Percentiles rank a stretch among this genome's conserved stretches.
Evolutionary conservation across 176 grass and related monocot genomes (phyloP).

Genomic region (Carex littledalei): DNA sequence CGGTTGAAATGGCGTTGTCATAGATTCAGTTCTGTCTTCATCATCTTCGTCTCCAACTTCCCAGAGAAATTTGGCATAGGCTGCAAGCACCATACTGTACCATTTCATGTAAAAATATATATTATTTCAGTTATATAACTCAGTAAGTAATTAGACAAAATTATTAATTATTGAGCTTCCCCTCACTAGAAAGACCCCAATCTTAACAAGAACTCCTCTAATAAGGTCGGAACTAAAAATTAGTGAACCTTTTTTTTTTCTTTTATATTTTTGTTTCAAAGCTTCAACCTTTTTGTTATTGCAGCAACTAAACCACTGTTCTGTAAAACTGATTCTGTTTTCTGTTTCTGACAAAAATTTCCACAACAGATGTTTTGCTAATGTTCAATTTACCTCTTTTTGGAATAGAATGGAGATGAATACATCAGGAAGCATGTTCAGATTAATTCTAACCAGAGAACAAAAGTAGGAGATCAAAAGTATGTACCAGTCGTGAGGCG

Average conservation of each 20-base stretch:
- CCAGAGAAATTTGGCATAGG: slow-evolving; percentile 81
- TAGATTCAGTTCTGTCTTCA: not conserved
- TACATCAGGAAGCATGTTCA: not conserved
- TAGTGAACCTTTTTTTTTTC: not conserved
- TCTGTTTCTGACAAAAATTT: not conserved
- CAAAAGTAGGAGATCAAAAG: not conserved
- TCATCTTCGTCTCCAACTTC: slow-evolving; percentile 49
- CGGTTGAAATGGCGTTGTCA: not conserved
- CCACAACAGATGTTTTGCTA: not conserved
- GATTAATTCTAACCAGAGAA: not conserved
- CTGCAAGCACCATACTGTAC: slow-evolving; percentile 69
- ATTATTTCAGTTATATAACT: not conserved
- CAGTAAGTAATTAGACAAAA: not conserved
- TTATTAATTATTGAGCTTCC: not conserved
- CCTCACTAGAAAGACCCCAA: not conserved
- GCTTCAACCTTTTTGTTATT: not conserved
- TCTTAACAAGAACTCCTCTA: not conserved
- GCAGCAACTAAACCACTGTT: not conserved
- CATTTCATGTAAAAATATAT: not conserved
- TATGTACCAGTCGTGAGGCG: slow-evolving; percentile 67
- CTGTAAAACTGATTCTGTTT: not conserved
- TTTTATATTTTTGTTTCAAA: not conserved
- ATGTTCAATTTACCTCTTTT: not conserved
- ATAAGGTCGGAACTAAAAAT: not conserved
- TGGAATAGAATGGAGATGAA: not conserved